phyloP scores from a whole-genome alignment of 1,139 yeast species.

The Scheffersomyces cryptocercus region DNA sequence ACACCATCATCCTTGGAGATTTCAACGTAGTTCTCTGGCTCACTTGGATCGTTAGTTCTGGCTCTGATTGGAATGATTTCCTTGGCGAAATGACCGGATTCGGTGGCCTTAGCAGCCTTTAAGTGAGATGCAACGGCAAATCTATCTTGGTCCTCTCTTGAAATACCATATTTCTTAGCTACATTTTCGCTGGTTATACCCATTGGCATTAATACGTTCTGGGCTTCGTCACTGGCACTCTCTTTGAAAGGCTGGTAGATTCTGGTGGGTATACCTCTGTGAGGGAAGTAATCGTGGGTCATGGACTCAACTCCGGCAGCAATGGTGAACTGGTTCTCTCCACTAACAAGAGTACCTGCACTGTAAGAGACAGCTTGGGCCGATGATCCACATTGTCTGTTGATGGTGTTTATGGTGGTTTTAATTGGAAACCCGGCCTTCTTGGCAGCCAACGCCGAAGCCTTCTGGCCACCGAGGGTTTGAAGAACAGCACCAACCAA shows the following conservation, averaged over 20 bases:
- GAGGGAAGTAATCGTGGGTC: conserved; percentile 45
- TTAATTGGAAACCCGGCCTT: conserved; percentile 35
- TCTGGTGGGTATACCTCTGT: conserved; percentile 36
- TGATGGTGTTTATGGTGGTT: conserved; percentile 40
- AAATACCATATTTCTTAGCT: conserved; percentile 31
- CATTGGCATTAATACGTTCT: conserved; percentile 39
- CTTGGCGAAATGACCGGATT: conserved; percentile 33
- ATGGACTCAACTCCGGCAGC: conserved; percentile 49
- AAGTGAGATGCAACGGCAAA: conserved; percentile 38
- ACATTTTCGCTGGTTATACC: conserved; percentile 40
- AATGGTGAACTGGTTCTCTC: conserved; percentile 33
- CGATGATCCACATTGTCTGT: conserved; percentile 45
- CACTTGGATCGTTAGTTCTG: conserved; percentile 24
- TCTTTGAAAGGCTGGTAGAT: conserved; percentile 20
- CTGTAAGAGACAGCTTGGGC: conserved; percentile 39
- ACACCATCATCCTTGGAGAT: conserved; percentile 34
- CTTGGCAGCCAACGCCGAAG: conserved; percentile 29
- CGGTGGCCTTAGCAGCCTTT: conserved; percentile 36
- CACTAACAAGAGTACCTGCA: conserved; percentile 31
- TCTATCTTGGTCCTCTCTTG: conserved; percentile 40
- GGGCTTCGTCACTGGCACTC: conserved; percentile 22
- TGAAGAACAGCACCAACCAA: conserved; percentile 33
- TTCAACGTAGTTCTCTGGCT: conserved; percentile 6
- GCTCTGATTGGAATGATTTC: conserved; percentile 39
- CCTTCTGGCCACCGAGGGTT: conserved; percentile 34